Evolutionary conservation across 257 asterid genomes (phyloP).

Genomic region (Craterostigma plantagineum): DNA sequence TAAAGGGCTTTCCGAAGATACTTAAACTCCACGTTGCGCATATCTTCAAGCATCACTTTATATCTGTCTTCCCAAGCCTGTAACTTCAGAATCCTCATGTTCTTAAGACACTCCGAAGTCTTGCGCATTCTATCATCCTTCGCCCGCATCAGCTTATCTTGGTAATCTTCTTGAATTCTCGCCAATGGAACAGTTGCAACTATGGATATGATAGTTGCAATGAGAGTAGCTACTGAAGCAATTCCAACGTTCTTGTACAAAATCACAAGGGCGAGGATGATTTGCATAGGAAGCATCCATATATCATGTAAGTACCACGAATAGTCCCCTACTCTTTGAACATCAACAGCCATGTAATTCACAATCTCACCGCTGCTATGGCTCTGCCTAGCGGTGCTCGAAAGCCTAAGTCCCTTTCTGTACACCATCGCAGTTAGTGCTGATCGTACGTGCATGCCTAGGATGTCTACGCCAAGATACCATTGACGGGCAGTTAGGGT

Average conservation of each 20-base stretch:
- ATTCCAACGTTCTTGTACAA: constrained; percentile 33
- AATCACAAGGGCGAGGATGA: constrained; percentile 30
- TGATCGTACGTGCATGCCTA: constrained; percentile 90
- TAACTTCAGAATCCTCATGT: constrained; percentile 35
- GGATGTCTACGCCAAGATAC: constrained; percentile 87
- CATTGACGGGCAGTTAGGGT: constrained; percentile 68
- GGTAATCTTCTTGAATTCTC: constrained; percentile 29
- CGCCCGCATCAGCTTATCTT: constrained; percentile 29
- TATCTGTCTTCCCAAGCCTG: constrained; percentile 47
- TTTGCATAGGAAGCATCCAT: constrained; percentile 41
- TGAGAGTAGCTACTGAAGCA: constrained; percentile 28
- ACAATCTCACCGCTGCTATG: constrained; percentile 37
- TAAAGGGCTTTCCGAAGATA: constrained; percentile 31
- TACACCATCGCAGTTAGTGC: constrained; percentile 91
- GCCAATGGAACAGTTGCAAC: constrained; percentile 36
- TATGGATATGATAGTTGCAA: constrained; percentile 34
- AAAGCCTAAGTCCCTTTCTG: constrained; percentile 35
- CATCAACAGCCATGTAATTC: constrained; percentile 43
- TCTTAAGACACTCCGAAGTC: constrained; percentile 32
- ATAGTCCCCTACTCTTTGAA: constrained; percentile 33
- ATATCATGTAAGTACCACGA: constrained; percentile 36
- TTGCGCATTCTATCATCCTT: constrained; percentile 37
- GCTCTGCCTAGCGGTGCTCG: constrained; percentile 31
- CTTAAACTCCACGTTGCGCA: constrained; percentile 23
- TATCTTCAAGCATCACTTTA: constrained; percentile 23